Conservation (phyloP, 1,284 basidiomycete species). For the Meira nashicola region DNA sequence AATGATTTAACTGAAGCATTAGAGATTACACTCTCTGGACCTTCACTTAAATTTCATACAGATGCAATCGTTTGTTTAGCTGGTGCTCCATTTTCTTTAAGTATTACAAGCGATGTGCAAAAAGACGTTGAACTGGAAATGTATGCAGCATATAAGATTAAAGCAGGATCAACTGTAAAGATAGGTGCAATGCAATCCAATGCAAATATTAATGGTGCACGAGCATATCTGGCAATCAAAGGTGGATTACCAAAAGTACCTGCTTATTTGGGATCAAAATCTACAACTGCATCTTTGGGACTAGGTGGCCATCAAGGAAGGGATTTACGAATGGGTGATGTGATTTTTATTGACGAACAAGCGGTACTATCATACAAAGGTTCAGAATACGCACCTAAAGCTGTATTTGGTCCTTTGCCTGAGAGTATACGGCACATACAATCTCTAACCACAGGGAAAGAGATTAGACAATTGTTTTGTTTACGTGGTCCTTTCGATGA, state of each 20-base stretch:
- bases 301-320: conserved; percentile 56
- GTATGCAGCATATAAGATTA: conserved; percentile 60
- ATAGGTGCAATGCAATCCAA: conserved; percentile 46
- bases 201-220: conserved; percentile 51
- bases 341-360: conserved; percentile 13
- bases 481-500: conserved; percentile 66
- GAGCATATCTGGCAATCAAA: conserved; percentile 61
- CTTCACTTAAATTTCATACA: conserved; percentile 29
- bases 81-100: conserved; percentile 58
- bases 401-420: not conserved
- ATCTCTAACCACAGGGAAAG: not conserved
- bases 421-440: not conserved
- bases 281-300: conserved; percentile 43
- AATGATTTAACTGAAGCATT: conserved; percentile 59
- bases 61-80: conserved; percentile 61
- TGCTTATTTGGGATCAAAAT: conserved; percentile 60
- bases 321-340: conserved; percentile 55
- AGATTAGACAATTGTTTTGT: conserved; percentile 55
- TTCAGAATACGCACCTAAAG: not conserved
- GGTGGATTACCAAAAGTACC: conserved; percentile 64
- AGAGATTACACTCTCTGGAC: conserved; percentile 56
- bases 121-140: conserved; percentile 37
- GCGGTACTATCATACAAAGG: not conserved
- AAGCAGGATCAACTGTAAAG: conserved; percentile 56
- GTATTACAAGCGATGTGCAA: conserved; percentile 55